Evolutionary conservation across 768 basidiomycete species (phyloP).

Genomic region (Russula vinacea): DNA sequence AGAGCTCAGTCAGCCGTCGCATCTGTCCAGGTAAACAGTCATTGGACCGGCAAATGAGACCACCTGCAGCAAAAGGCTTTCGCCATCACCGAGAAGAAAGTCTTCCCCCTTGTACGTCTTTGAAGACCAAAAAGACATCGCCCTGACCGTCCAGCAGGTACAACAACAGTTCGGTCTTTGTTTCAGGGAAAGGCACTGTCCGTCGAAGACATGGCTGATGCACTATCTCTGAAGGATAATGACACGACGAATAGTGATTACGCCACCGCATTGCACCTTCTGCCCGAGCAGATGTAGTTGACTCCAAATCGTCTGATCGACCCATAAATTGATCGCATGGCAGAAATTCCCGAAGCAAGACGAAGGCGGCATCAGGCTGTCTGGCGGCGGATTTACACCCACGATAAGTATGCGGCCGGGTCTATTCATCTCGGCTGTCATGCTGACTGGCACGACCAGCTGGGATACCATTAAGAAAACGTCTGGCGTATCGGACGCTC

Average conservation of each 20-base stretch:
- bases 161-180: conserved; percentile 60
- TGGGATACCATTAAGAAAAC: conserved; percentile 79
- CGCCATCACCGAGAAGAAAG: conserved; percentile 44
- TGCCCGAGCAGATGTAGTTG: conserved; percentile 49
- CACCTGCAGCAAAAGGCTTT: conserved; percentile 56
- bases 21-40: conserved; percentile 57
- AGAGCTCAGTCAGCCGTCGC: conserved; percentile 53
- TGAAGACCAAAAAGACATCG: conserved; percentile 21
- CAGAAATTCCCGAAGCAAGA: conserved; percentile 70
- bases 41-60: conserved; percentile 63
- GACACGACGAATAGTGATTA: conserved; percentile 56
- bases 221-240: conserved; percentile 85
- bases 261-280: conserved; percentile 63
- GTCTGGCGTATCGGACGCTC: conserved; percentile 68
- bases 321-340: background rate
- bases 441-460: conserved; percentile 41
- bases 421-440: background rate
- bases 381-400: conserved; percentile 85
- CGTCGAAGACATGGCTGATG: conserved; percentile 78
- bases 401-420: conserved; percentile 64
- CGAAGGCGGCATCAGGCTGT: conserved; percentile 64
- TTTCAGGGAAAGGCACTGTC: conserved; percentile 72
- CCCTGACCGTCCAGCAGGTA: conserved; percentile 42
- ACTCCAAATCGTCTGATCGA: background rate
- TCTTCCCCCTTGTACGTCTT: conserved; percentile 49